These are phyloP conservation scores for Leccinum huronense DNA, from an alignment of 1,284 basidiomycete genomes.

Conservation along the genomic window DNA sequence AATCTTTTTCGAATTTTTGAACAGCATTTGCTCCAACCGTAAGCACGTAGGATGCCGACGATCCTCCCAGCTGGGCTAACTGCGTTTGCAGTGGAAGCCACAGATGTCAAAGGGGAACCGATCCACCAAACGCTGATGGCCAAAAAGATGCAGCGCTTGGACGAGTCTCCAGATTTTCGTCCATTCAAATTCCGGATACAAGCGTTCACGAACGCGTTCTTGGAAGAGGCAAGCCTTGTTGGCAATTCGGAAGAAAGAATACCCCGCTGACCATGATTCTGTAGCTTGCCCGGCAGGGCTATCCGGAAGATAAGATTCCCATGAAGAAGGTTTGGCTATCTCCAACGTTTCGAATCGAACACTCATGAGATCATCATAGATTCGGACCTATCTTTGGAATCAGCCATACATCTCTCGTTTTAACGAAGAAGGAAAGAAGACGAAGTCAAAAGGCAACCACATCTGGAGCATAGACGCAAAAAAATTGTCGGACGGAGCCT, in stretches of 20 bases:
- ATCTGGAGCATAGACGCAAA: slow-evolving; percentile 99
- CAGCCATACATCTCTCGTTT: slow-evolving; percentile 93
- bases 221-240: slow-evolving; percentile 71
- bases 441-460: slow-evolving; percentile 99
- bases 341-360: slow-evolving; percentile 12
- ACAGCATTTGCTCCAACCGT: slow-evolving; percentile 89
- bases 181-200: slow-evolving; percentile 99
- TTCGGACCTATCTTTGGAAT: slow-evolving; percentile 96
- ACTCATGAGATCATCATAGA: slow-evolving; percentile 48
- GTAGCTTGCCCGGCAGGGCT: slow-evolving; percentile 75
- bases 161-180: slow-evolving; percentile 94
- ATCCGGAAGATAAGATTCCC: slow-evolving; percentile 82
- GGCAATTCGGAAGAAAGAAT: slow-evolving; percentile 11
- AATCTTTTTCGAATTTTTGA: slow-evolving; percentile 91
- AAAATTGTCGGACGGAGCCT: slow-evolving; percentile 72
- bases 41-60: slow-evolving; percentile 36
- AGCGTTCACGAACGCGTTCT: slow-evolving; percentile 96
- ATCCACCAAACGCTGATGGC: slow-evolving; percentile 99
- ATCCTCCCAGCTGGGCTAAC: slow-evolving; percentile 14
- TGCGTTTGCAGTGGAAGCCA: slow-evolving; percentile 73
- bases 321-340: slow-evolving; percentile 73
- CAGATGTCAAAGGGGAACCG: slow-evolving; percentile 92
- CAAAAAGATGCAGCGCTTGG: slow-evolving; percentile 95
- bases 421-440: slow-evolving; percentile 99
- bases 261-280: slow-evolving; percentile 18